A percentile compares a stretch with the other conserved stretches of the same genome.
Evolutionary conservation across 2,329 filamentous ascomycete species (phyloP).

Genomic region (Aureobasidium lini): DNA sequence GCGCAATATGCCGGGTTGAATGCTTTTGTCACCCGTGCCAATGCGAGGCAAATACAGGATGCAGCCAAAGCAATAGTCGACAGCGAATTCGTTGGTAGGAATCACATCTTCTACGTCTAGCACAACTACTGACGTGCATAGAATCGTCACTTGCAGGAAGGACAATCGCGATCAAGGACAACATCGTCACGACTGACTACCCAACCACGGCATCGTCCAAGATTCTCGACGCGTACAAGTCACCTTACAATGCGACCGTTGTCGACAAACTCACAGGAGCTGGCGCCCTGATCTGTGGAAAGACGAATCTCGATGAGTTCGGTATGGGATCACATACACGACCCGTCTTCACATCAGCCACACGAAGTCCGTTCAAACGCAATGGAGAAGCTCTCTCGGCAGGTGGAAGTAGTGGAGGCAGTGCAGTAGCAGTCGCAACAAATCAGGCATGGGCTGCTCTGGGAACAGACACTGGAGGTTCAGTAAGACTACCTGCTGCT

Average conservation of each 20-base stretch:
- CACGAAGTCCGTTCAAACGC: constrained; percentile 44
- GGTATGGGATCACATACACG: constrained; percentile 84
- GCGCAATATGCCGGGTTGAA: constrained; percentile 1
- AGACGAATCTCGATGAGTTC: constrained; percentile 93
- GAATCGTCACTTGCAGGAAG: constrained; percentile 24
- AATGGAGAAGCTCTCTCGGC: constrained; percentile 48
- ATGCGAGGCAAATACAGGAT: constrained; percentile 3
- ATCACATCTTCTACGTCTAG: neutral
- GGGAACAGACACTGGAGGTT: constrained; percentile 90
- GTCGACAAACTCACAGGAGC: constrained; percentile 57
- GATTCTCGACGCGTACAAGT: constrained; percentile 60
- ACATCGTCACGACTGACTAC: constrained; percentile 39
- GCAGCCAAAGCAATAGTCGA: neutral
- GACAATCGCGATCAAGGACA: constrained; percentile 43
- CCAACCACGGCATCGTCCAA: constrained; percentile 75
- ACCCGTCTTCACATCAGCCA: constrained; percentile 59
- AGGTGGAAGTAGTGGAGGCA: constrained; percentile 89
- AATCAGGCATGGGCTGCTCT: constrained; percentile 61
- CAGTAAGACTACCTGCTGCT: constrained; percentile 76
- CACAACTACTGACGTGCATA: neutral
- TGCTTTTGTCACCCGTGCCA: constrained; percentile 13
- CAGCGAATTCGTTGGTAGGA: neutral
- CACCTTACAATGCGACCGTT: constrained; percentile 77
- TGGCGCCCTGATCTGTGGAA: constrained; percentile 61
- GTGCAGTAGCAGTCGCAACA: constrained; percentile 71